Base-by-base conservation (phyloP, 1,139 yeast genomes). In the Nematodospora anomalae region DNA sequence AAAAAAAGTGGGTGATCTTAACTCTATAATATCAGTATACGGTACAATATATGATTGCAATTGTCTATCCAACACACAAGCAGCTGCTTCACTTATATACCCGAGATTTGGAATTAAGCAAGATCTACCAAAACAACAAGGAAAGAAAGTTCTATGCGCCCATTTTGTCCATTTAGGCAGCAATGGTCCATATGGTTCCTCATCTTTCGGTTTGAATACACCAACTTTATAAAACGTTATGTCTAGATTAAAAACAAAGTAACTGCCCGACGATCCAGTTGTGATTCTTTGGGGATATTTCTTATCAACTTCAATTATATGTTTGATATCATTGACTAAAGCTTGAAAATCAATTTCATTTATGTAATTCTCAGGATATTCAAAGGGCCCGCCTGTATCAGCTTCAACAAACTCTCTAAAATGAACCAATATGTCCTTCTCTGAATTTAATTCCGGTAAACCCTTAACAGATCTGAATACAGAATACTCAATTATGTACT, bases 161-260 rank as follows among this genome's bases (percentile, higher is more conserved):
- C 90, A 83, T 58, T 83, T 83, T 2, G 86, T 76, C 89, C 90
- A 81, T 54, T 83, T 83, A 0, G 90, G 90, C 4, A 85, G 79
- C 36, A 83, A 53, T 0, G 89, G 87, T 0, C 90, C 92, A 51
- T 83, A 83, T 0, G 90, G 92, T 47, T 83, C 90, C 56, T 83
- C 92, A 56, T 83, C 88, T 52, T 82, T 82, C 5, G 92, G 92
- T 53, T 83, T 83, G 64, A 83, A 83, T 3, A 83, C 80, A 0
- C 83, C 90, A 4, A 71, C 72, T 30, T 47, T 56, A 26, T 45
- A 42, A 7, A 48, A 23, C 2, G 28, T 42, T 9, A 32, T 8
- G 26, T 44, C 41, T 7, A 39, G 29, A 16, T 40, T 36, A 2
- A 64, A 68, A 3, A 82, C 64, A 52, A 83, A 83, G 51, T 83